Evolutionary conservation across 139 green algal species (phyloP).

Genomic region (Tetratostichococcus sp.): DNA sequence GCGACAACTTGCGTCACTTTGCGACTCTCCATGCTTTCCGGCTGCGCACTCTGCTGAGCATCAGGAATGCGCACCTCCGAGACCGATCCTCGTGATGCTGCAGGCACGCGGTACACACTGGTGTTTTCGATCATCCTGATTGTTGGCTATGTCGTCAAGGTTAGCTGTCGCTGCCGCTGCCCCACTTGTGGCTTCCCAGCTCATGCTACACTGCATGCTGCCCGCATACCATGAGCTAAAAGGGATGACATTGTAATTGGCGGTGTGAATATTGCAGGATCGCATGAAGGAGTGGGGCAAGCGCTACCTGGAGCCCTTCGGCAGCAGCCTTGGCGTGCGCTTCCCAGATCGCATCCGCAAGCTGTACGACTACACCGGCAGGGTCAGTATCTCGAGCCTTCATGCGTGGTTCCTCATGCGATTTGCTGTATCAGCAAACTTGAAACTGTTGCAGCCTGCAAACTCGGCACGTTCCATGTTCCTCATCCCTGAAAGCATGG

Average conservation of each 20-base stretch:
- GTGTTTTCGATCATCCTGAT: not conserved
- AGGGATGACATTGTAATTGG: not conserved
- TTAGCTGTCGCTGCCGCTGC: too few species aligned
- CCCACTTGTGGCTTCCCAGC: too few species aligned
- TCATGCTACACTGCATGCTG: too few species aligned
- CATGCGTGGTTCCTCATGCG: too few species aligned
- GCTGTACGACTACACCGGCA: not conserved
- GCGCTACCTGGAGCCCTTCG: slow-evolving; percentile 17
- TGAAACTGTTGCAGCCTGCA: not conserved
- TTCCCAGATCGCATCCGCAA: slow-evolving; percentile 25
- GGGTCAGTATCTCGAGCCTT: too few species aligned
- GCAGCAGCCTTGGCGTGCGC: slow-evolving; percentile 17
- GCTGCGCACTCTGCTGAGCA: too few species aligned
- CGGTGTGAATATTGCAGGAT: slow-evolving; percentile 2
- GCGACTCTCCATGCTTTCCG: too few species aligned
- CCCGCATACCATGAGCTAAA: too few species aligned
- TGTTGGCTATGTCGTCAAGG: slow-evolving; percentile 23
- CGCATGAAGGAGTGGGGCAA: slow-evolving; percentile 28
- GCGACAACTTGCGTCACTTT: not conserved
- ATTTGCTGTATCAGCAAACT: too few species aligned
- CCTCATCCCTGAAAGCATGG: too few species aligned
- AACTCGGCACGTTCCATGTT: too few species aligned
- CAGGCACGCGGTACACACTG: not conserved
- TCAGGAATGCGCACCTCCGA: not conserved
- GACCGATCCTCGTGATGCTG: not conserved